These are phyloP conservation scores for Phytomonas serpens DNA, from an alignment of 208 protist genomes.

Conservation along the genomic window DNA sequence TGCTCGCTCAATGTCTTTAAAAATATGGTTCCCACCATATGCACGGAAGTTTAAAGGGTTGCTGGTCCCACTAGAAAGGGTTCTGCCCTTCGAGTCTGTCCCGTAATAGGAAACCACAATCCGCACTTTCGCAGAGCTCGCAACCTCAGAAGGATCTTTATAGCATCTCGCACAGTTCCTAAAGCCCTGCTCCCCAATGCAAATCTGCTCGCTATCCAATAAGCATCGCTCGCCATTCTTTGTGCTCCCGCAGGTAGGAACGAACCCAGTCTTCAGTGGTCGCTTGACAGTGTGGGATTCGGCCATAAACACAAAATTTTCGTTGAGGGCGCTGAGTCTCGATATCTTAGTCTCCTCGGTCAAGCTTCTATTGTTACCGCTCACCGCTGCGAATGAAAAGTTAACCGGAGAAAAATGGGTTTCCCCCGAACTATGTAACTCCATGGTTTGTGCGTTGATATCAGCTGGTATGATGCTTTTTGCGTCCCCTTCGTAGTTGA, in stretches of 20 bases:
- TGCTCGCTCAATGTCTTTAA: conserved; percentile 7
- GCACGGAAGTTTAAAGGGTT: conserved; percentile 61
- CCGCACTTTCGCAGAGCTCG: conserved; percentile 17
- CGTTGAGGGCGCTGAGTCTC: background rate
- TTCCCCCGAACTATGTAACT: background rate
- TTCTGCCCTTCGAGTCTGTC: conserved; percentile 36
- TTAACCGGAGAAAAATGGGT: background rate
- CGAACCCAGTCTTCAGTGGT: conserved; percentile 67
- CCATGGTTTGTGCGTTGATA: background rate
- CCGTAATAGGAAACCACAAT: conserved; percentile 76
- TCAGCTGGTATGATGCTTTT: background rate
- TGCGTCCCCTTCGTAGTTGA: conserved; percentile 45
- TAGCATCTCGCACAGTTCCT: conserved; percentile 75
- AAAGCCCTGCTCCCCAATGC: conserved; percentile 51
- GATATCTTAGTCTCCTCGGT: background rate
- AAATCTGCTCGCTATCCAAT: conserved; percentile 28
- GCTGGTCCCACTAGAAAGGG: conserved; percentile 50
- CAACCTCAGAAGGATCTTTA: conserved; percentile 14
- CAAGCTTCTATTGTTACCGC: conserved; percentile 3
- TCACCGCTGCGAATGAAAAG: conserved; percentile 3
- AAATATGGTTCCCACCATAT: conserved; percentile 28
- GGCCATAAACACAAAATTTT: background rate
- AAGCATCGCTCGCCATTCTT: conserved; percentile 33
- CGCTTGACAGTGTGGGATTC: conserved; percentile 12
- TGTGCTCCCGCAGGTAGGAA: conserved; percentile 43